phyloP scores from a whole-genome alignment of 257 asterid species.

The Catharanthus roseus region DNA sequence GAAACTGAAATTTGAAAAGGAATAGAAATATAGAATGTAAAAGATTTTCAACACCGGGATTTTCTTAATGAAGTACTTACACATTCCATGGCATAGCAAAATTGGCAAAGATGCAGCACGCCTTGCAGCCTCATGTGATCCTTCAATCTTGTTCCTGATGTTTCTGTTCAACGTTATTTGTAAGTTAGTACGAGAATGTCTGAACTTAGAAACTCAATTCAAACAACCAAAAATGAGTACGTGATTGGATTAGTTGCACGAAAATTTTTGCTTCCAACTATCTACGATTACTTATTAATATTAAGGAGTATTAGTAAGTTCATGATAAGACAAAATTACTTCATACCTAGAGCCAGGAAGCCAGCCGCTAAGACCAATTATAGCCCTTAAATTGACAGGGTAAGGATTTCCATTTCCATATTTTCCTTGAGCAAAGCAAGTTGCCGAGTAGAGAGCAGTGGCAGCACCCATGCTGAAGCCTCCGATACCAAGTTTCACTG shows the following conservation, averaged over 20 bases:
- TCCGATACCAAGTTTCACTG: slow-evolving; percentile 93
- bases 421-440: slow-evolving; percentile 82
- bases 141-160: slow-evolving; percentile 67
- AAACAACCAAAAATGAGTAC: not conserved
- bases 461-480: slow-evolving; percentile 99
- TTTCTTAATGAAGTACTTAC: slow-evolving; percentile 40
- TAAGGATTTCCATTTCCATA: slow-evolving; percentile 79
- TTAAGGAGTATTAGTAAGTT: not conserved
- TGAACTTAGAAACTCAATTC: not conserved
- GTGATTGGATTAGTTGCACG: too few species aligned
- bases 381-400: slow-evolving; percentile 63
- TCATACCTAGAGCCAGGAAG: slow-evolving; percentile 88
- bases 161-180: slow-evolving; percentile 44
- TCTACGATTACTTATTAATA: not conserved
- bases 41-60: not conserved
- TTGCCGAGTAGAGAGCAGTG: slow-evolving; percentile 79
- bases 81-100: slow-evolving; percentile 77
- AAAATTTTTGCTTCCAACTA: not conserved
- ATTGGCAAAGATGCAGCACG: slow-evolving; percentile 94
- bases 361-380: slow-evolving; percentile 93
- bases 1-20: not conserved
- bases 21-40: not conserved
- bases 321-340: not conserved
- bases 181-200: not conserved
- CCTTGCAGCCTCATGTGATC: slow-evolving; percentile 72